Conservation (phyloP, 2,329 filamentous ascomycete genomes). For the Dactylellina drechsleri region DNA sequence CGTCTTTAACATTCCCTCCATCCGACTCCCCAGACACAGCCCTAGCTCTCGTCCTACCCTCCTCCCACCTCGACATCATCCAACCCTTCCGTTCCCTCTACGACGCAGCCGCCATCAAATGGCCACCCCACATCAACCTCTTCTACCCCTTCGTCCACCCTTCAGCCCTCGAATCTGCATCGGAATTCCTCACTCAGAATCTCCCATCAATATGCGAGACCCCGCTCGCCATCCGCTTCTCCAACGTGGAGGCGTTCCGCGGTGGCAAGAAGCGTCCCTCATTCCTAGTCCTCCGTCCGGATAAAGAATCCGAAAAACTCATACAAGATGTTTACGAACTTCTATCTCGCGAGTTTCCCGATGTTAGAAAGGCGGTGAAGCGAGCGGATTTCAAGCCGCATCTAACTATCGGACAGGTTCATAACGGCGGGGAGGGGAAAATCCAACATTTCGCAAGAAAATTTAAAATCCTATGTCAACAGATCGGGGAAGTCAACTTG, state of each 20-base stretch:
- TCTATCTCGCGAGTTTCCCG: conserved; percentile 45
- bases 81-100: conserved; percentile 68
- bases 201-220: conserved; percentile 56
- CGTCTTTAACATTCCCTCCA: conserved; percentile 21
- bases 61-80: conserved; percentile 63
- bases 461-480: conserved; percentile 45
- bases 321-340: conserved; percentile 46
- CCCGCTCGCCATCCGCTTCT: conserved; percentile 43
- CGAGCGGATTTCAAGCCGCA: conserved; percentile 64
- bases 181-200: conserved; percentile 62
- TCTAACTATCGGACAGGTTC: conserved; percentile 70
- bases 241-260: conserved; percentile 30
- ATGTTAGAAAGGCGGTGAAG: conserved; percentile 35
- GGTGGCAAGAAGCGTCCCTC: conserved; percentile 41
- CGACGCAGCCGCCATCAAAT: conserved; percentile 71
- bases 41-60: conserved; percentile 58
- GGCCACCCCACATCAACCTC: conserved; percentile 75
- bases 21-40: conserved; percentile 28
- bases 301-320: conserved; percentile 45
- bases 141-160: conserved; percentile 72
- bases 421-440: conserved; percentile 62
- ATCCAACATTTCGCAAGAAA: conserved; percentile 20
- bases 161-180: conserved; percentile 64
- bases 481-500: conserved; percentile 53
- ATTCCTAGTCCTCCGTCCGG: conserved; percentile 49